Evolutionary conservation across 1,284 basidiomycete species (phyloP).

Genomic region (Grifola frondosa): DNA sequence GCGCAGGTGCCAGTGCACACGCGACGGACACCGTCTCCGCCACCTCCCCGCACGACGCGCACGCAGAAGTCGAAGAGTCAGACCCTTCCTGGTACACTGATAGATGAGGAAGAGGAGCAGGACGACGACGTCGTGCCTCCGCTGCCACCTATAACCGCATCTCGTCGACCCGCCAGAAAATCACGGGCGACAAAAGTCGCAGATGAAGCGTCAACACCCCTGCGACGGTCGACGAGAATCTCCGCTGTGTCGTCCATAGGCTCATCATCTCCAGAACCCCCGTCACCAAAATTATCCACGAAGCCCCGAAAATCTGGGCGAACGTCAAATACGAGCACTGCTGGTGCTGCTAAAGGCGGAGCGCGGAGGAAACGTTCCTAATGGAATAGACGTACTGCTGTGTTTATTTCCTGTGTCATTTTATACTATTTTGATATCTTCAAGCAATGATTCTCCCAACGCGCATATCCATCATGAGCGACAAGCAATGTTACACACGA

Average conservation of each 20-base stretch:
- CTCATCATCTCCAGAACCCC: slow-evolving; percentile 30
- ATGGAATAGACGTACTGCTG: too few relatives aligned
- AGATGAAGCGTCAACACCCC: slow-evolving; percentile 18
- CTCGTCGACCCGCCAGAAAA: slow-evolving; percentile 29
- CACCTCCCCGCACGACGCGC: slow-evolving; percentile 16
- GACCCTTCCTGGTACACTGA: slow-evolving; percentile 56
- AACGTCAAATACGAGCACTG: slow-evolving; percentile 3
- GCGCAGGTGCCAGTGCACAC: slow-evolving; percentile 8
- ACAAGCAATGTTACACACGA: too few relatives aligned
- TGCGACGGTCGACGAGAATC: slow-evolving; percentile 21
- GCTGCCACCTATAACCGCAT: slow-evolving; percentile 35
- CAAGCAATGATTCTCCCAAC: too few relatives aligned
- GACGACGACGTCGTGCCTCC: slow-evolving; percentile 56
- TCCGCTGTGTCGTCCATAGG: slow-evolving; percentile 21
- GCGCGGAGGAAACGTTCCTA: too few relatives aligned
- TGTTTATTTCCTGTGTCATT: too few relatives aligned
- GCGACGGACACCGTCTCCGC: slow-evolving; percentile 7
- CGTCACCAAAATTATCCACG: slow-evolving; percentile 23
- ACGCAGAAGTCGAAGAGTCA: slow-evolving; percentile 28
- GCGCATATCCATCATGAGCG: too few relatives aligned
- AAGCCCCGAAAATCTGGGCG: slow-evolving; percentile 12
- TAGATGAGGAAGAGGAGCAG: slow-evolving; percentile 48
- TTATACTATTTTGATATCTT: too few relatives aligned
- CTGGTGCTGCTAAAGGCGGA: slow-evolving; percentile 1
- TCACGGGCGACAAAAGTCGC: slow-evolving; percentile 19